Evolutionary conservation across 108 stramenopile genomes (phyloP), one percentile per base, ranked within the genome.

Genomic region (Discostella pseudostelligera): DNA sequence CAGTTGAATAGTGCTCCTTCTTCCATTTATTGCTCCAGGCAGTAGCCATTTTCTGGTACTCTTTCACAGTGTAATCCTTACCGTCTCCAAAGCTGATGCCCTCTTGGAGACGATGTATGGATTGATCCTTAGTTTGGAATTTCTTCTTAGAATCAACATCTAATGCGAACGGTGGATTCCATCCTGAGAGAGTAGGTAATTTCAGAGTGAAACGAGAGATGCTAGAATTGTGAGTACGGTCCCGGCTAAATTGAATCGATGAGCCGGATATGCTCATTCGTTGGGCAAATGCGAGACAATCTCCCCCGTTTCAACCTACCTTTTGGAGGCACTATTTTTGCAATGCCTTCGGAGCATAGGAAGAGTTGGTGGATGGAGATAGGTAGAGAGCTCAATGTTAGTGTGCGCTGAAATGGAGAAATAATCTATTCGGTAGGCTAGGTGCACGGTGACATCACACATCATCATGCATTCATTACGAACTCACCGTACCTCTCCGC

Each of bases 11-110:
- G 56, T 84, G 63, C 39, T 62, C 71, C 1, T 40, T 69, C 60
- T 84, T 87, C 82, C 87, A 92, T 22, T 82, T 78, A 39, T 84
- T 78, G 22, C 87, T 76, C 66, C 81, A 84, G 4, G 72, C 74
- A 25, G 74, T 78, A 10, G 88, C 87, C 67, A 79, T 83, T 55
- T 82, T 78, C 28, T 80, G 80, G 63, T 94, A 93, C 32, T 85
- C 79, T 26, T 60, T 63, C 8, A 95, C 71, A 14, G 80, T 96
- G 43, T 96, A 99, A 20, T 87, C 81, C 39, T 75, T 72, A 0
- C 98, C 98, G 69, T 99, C 97, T 3, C 89, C 96, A 70, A 96
- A 97, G 13, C 86, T 89, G 36, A 89, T 80, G 9, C 96, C 97
- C 65, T 96, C 92, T 80, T 94, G 89, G 4, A 90, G 63, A 4